These are phyloP conservation scores for Arbutus unedo DNA, from an alignment of 148 eudicot species.

Conservation along the genomic window DNA sequence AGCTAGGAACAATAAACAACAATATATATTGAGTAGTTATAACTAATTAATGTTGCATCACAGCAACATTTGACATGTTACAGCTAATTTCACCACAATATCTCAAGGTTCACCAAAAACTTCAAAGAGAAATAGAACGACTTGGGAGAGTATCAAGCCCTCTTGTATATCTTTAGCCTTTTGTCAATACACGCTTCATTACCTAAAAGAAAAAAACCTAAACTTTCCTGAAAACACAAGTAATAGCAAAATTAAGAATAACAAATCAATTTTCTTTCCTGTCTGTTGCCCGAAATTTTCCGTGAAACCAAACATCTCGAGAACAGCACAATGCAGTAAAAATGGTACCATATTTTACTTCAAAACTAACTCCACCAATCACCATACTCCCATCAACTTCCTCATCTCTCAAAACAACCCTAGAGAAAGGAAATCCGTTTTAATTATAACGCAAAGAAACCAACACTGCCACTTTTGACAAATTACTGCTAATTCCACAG, in stretches of 20 bases:
- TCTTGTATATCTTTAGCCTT: background rate
- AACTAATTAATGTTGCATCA: background rate
- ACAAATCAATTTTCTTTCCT: background rate
- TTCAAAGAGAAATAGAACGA: background rate
- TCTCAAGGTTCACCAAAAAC: background rate
- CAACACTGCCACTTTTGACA: constrained; percentile 1
- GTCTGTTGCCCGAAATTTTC: background rate
- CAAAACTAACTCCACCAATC: background rate
- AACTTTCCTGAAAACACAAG: background rate
- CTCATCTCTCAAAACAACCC: background rate
- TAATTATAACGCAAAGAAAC: background rate
- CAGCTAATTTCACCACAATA: background rate
- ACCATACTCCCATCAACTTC: background rate
- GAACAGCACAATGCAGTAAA: background rate
- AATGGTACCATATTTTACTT: background rate
- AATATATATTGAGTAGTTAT: background rate
- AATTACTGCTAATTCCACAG: background rate
- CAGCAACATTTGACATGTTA: background rate
- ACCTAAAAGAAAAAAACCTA: background rate
- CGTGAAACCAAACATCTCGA: background rate
- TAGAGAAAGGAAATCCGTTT: background rate
- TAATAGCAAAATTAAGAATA: background rate
- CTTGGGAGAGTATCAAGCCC: background rate
- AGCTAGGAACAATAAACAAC: too few species aligned
- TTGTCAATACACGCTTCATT: background rate